Base-by-base conservation (phyloP, 441 rosid genomes). In the Gossypium gossypioides region DNA sequence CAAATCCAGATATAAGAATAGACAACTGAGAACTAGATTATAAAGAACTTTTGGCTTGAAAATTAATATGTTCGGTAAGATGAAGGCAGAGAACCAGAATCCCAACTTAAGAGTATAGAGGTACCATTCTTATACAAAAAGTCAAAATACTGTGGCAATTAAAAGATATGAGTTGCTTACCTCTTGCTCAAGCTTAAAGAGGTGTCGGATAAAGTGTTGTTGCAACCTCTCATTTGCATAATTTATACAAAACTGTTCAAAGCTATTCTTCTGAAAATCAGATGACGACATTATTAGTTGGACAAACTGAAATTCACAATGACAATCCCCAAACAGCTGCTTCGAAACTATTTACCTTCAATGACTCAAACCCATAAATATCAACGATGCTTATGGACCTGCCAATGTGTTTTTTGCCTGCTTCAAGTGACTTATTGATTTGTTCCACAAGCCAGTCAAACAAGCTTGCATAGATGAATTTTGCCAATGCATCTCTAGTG, bases 161-260 rank as follows among this genome's bases (percentile, higher is more conserved):
- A 46, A 12, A 64, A 64, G 18, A 44, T 44, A 22, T 21, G 34
- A 71, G 56, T 71, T 54, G 76, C 81, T 78, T 73, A 89, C 99
- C 96, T 92, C 97, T 80, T 92, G 99, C 82, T 86, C 88, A 65
- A 92, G 90, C 83, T 92, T 95, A 72, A 95, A 85, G 25, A 95
- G 81, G 81, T 95, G 99, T 21, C 97, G 83, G 66, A 84, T 89
- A 75, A 91, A 91, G 80, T 95, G 97, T 80, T 95, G 99, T 73
- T 95, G 99, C 81, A 92, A 80, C 80, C 99, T 89, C 83, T 95
- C 99, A 84, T 95, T 95, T 61, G 99, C 96, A 83, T 95, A 95
- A 79, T 95, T 95, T 76, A 95, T 95, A 77, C 97, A 95, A 68
- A 95, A 88, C 74, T 95, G 97, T 80, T 91, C 99, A 63, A 95